These are phyloP conservation scores for Esteya vermicola DNA, from an alignment of 2,329 filamentous ascomycete genomes.

Conservation along the genomic window DNA sequence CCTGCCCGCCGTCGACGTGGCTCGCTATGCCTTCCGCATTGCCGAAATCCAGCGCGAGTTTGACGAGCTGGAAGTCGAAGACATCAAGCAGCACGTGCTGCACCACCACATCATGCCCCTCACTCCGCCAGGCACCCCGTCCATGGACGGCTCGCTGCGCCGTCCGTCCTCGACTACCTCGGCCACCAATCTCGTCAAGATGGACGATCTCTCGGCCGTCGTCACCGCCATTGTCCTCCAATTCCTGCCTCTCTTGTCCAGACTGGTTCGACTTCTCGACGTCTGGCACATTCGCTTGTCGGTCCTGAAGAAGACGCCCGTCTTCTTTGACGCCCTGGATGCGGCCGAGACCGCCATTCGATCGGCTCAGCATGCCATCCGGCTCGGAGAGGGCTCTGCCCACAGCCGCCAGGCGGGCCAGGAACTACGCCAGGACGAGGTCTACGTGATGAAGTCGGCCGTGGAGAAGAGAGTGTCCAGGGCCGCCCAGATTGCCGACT, in stretches of 20 bases:
- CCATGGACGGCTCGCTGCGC: constrained; percentile 10
- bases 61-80: constrained; percentile 61
- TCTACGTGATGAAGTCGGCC: constrained; percentile 43
- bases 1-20: constrained; percentile 48
- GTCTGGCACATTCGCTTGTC: constrained; percentile 65
- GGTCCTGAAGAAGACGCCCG: constrained; percentile 60
- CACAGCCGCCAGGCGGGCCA: no score
- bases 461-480: constrained; percentile 55
- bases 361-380: constrained; percentile 51
- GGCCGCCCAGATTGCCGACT: constrained; percentile 62
- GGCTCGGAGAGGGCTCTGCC: constrained; percentile 6
- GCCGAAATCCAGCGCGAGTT: constrained; percentile 59
- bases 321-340: constrained; percentile 50
- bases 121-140: constrained; percentile 34
- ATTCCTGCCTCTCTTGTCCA: constrained; percentile 67
- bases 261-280: constrained; percentile 56
- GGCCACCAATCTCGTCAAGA: constrained; percentile 44
- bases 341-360: constrained; percentile 51
- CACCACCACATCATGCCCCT: constrained; percentile 59
- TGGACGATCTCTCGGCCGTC: constrained; percentile 83
- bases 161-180: constrained; percentile 23
- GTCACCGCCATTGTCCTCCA: constrained; percentile 88
- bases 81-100: constrained; percentile 78
- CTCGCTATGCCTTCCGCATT: constrained; percentile 56
- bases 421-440: constrained; percentile 26